Evolutionary conservation across 78 protist species (phyloP), one percentile per base, ranked within the genome.

Genomic region (Dictyostelium firmibasis): DNA sequence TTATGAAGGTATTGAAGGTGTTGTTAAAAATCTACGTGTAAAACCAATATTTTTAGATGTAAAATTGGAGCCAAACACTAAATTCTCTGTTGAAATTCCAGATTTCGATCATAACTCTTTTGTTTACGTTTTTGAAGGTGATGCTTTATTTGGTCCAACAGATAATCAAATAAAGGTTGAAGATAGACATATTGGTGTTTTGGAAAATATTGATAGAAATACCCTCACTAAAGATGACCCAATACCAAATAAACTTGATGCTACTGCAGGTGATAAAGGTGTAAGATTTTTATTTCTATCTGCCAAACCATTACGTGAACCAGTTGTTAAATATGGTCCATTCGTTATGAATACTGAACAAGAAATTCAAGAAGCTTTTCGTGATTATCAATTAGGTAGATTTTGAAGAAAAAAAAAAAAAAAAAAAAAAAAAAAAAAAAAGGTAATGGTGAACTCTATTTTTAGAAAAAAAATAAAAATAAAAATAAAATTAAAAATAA

Each of bases 271-370:
- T 36, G 78, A 50, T 11, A 79, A 57, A 50, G 97, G 87, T 38
- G 72, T 62, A 1, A 79, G 87, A 27, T 87, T 87, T 64, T 78
- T 96, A 81, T 35, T 97, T 23, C 4, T 91, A 11, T 93, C 88
- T 1, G 98, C 97, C 1, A 29, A 47, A 86, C 97, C 97, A 11
- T 60, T 95, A 23, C 11, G 43, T 3, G 98, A 96, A 93, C 96
- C 96, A 25, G 36, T 97, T 20, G 95, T 77, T 2, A 60, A 75
- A 60, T 67, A 72, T 29, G 98, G 98, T 5, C 98, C 98, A 8
- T 95, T 97, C n/a, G 98, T 97, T 72, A 96, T 97, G 98, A 95
- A 92, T 96, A 95, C 98, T 31, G 36, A 84, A 47, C 76, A 74
- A 41, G 98, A 97, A 93, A 57, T 97, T 64, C 1, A 1, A 35